Percentiles rank a stretch among this genome's conserved stretches.
Conservation (phyloP, 192 early-diverging fungal species). For the Dispira parvispora region DNA sequence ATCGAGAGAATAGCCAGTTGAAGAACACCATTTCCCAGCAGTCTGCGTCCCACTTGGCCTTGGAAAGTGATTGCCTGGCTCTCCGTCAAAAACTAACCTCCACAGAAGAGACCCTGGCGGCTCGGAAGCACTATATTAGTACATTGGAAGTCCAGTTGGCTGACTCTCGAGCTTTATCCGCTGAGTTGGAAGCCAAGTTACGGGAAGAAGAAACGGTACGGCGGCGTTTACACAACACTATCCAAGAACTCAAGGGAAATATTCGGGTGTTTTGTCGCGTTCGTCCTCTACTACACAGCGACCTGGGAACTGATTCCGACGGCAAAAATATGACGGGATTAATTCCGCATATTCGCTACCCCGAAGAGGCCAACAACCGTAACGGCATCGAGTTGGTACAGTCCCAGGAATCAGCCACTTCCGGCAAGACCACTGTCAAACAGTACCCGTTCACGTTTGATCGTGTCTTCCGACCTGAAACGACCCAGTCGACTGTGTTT, state of each 20-base stretch:
- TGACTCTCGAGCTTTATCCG: conserved; percentile 20
- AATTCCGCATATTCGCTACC: conserved; percentile 32
- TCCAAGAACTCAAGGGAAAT: conserved; percentile 92
- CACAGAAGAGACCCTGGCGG: conserved; percentile 17
- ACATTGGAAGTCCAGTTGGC: conserved; percentile 25
- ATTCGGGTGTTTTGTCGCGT: conserved; percentile 95
- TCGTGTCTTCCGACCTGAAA: conserved; percentile 51
- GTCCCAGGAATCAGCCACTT: conserved; percentile 4
- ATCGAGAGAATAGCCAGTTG: conserved; percentile 23
- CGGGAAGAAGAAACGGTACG: conserved; percentile 60
- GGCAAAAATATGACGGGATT: not conserved
- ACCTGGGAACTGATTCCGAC: conserved; percentile 5
- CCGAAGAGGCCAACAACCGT: conserved; percentile 32
- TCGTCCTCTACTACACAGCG: conserved; percentile 43
- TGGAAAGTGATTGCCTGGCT: conserved; percentile 25
- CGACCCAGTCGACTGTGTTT: conserved; percentile 67
- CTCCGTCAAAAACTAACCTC: conserved; percentile 15
- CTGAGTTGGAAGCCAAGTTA: conserved; percentile 40
- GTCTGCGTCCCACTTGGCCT: conserved; percentile 21
- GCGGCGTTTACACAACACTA: conserved; percentile 75
- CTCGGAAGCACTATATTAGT: conserved; percentile 27
- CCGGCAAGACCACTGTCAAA: conserved; percentile 34
- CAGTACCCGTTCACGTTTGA: conserved; percentile 72
- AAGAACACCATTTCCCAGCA: conserved; percentile 31
- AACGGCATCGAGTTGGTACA: conserved; percentile 64